Percentiles rank a stretch among this genome's conserved stretches.
Evolutionary conservation across 441 rosid species (phyloP).

Genomic region (Jatropha multifida): DNA sequence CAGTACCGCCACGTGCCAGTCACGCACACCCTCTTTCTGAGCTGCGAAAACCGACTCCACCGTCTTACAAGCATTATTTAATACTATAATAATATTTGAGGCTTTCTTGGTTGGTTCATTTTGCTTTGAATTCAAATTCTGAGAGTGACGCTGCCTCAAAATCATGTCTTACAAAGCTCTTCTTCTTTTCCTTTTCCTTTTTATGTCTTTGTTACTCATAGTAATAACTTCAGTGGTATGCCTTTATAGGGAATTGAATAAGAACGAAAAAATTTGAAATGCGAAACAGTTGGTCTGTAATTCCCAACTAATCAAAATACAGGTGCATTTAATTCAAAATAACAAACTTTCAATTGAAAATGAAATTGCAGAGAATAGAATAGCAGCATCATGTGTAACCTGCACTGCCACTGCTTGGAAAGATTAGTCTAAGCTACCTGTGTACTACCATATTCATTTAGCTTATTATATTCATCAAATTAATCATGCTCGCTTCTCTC

Average conservation of each 20-base stretch:
- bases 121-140: neutral
- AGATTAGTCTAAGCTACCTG: too few species aligned
- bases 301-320: too few species aligned
- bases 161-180: neutral
- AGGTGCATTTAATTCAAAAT: neutral
- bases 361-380: neutral
- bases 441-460: too few species aligned
- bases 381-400: neutral
- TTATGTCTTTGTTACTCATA: neutral
- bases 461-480: too few species aligned
- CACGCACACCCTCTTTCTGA: slow-evolving; percentile 12
- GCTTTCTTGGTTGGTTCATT: slow-evolving; percentile 10
- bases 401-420: too few species aligned
- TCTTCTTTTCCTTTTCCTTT: neutral
- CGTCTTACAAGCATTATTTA: slow-evolving; percentile 20
- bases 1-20: slow-evolving; percentile 40
- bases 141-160: slow-evolving; percentile 5
- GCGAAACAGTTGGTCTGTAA: neutral
- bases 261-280: neutral
- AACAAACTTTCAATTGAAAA: neutral
- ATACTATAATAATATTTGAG: neutral
- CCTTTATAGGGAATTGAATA: neutral
- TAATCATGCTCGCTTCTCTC: too few species aligned
- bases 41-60: slow-evolving; percentile 40
- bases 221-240: neutral